phyloP scores from a whole-genome alignment of 148 eudicot genomes.

The Rhododendron molle region DNA sequence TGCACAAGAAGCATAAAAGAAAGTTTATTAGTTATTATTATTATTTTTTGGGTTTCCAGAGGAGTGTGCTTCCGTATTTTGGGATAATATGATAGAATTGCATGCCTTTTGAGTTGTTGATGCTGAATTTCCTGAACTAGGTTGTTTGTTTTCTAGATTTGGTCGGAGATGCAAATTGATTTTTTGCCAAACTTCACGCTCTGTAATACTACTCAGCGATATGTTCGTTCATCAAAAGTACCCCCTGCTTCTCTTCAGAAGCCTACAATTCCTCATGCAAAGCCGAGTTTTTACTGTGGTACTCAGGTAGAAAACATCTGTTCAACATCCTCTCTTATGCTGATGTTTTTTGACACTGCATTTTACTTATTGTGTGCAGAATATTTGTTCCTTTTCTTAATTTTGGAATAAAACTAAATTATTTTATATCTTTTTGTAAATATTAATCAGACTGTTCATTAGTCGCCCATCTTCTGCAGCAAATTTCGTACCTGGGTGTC shows the following conservation, averaged over 20 bases:
- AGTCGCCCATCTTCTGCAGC: too few species aligned
- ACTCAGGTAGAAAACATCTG: conserved; percentile 55
- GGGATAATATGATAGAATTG: not conserved
- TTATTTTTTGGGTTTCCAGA: not conserved
- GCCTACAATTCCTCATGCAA: conserved; percentile 87
- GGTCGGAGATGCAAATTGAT: conserved; percentile 98
- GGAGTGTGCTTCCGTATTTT: not conserved
- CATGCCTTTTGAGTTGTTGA: not conserved
- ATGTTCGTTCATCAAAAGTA: conserved; percentile 75
- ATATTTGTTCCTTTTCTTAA: not conserved
- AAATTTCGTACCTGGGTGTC: too few species aligned
- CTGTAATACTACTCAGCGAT: conserved; percentile 94
- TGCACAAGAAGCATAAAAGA: not conserved
- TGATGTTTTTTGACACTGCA: not conserved
- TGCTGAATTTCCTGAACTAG: conserved; percentile 5
- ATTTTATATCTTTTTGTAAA: not conserved
- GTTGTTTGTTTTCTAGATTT: conserved; percentile 47
- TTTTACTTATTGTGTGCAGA: not conserved
- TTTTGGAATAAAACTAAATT: not conserved
- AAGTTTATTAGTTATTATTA: not conserved
- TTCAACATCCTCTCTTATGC: not conserved
- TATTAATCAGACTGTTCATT: too few species aligned
- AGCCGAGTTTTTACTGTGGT: conserved; percentile 91
- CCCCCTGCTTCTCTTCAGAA: conserved; percentile 76
- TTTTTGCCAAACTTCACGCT: conserved; percentile 90